Evolutionary conservation across 345 rosid species (phyloP), one percentile per base, ranked within the genome.

Genomic region (Heritiera fomes): DNA sequence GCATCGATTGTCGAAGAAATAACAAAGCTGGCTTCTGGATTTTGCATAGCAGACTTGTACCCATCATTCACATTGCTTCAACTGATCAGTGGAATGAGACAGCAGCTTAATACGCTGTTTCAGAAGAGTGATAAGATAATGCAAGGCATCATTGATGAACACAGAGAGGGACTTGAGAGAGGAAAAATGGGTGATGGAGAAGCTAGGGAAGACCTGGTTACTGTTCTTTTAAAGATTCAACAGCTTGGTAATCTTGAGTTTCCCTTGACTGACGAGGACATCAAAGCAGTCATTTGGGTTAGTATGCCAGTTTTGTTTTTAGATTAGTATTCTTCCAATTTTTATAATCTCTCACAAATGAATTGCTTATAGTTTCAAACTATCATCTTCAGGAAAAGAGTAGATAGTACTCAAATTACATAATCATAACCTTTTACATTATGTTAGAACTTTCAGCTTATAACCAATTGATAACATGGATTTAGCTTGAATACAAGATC

Each of bases 221-320:
- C 40, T 41, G 50, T 66, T 66, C 71, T 66, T 18, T 66, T 66
- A 41, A 41, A 66, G 11, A 41, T 40, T 41, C 71, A 66, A 45
- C 50, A 66, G n/a, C 50, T 10, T 47, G 73, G 28, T 45, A 40
- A 46, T 20, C 56, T 46, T 23, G 73, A 47, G 11, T 15, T 47
- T 47, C 74, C 74, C 34, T 4, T 70, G 8, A 28, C 40, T 2
- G 74, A 70, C n/a, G 8, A 7, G 0, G 41, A 70, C 9, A 70
- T 70, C 58, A 47, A 70, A 70, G 74, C 40, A 23, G 23, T 70
- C 38, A 46, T 70, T 28, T 47, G 53, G 74, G 74, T 70, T 46
- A 70, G 74, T 46, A 45, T 69, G 49, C 45, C 23, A 38, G 15
- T 2, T 62, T 23, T 23, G 28, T 23, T 23, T 23, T 23, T 23